These are phyloP conservation scores for Globisporangium paroecandrum DNA, from an alignment of 352 stramenopile species.

Conservation along the genomic window DNA sequence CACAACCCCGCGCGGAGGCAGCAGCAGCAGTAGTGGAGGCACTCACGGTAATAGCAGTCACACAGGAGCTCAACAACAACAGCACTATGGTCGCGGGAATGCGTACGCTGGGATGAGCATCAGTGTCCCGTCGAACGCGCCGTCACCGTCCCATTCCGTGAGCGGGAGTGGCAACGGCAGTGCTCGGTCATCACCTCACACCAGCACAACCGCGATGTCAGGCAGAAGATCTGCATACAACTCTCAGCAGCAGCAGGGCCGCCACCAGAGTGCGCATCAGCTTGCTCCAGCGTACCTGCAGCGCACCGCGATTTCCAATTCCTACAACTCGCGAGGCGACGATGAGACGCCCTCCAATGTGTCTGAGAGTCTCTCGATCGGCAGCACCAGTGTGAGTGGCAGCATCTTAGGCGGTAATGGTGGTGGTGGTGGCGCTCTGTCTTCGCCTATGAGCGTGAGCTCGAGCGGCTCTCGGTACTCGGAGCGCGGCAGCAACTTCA, in stretches of 20 bases:
- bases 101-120: conserved; percentile 41
- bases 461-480: conserved; percentile 29
- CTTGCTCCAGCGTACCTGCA: conserved; percentile 38
- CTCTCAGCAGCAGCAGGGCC: conserved; percentile 19
- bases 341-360: conserved; percentile 59
- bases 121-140: conserved; percentile 30
- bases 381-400: conserved; percentile 12
- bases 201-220: conserved; percentile 14
- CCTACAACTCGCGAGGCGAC: conserved; percentile 51
- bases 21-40: background rate
- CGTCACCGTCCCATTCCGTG: conserved; percentile 31
- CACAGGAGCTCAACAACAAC: background rate
- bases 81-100: conserved; percentile 10
- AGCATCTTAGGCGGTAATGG: background rate
- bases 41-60: background rate
- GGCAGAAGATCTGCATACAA: conserved; percentile 27
- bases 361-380: conserved; percentile 47
- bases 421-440: conserved; percentile 13
- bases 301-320: conserved; percentile 61
- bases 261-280: conserved; percentile 14
- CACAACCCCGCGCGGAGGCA: conserved; percentile 17
- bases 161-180: conserved; percentile 24
- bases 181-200: conserved; percentile 35
- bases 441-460: conserved; percentile 36
- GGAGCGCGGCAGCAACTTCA: conserved; percentile 82